Evolutionary conservation across 2,329 filamentous ascomycete species (phyloP), one percentile per base, ranked within the genome.

Genomic region (Alternaria incomplexa): DNA sequence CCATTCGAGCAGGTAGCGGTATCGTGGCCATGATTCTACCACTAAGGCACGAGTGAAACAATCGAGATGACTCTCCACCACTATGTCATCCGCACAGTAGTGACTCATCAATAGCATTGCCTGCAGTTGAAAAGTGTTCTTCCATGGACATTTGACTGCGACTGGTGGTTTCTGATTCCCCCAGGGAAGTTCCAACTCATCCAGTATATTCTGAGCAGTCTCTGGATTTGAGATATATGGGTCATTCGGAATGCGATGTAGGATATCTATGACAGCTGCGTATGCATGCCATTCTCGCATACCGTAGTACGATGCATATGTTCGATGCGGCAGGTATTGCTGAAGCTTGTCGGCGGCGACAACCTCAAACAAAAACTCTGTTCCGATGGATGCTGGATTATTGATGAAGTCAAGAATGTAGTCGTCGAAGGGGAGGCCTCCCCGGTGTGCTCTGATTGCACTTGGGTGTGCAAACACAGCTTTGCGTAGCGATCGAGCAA

Each of bases 1-100:
- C 83, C 83, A 85, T 63, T 84, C 83, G 2, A 85, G 69, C 3
- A 85, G 66, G 63, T 81, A 83, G 22, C 84, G 78, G 66, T 81
- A 84, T 22, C 82, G 77, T 13, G 84, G 84, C 66, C 84, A 78
- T 8, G 81, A 81, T 61, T 85, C 84, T 10, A 84, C 67, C 1
- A 80, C 73, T 13, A 85, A 71, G 15, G 83, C 76, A 50, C 78
- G 73, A 61, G 80, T 77, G 36, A 84, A 74, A 3, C 74, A 65
- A 6, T 78, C 73, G 13, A 84, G 68, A 48, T 83, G 78, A 1
- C 62, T 22, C 15, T 75, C 69, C 1, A 73, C 75, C 20, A 81
- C 67, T 0, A 58, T 58, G 8, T 73, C 66, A 9, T 45, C 45
- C 1, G 81, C 61, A 32, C 76, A 78, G 28, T 77, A 76, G 57